Evolutionary conservation across 495 filamentous ascomycete genomes (phyloP).

Genomic region (Penicillium crystallinum): DNA sequence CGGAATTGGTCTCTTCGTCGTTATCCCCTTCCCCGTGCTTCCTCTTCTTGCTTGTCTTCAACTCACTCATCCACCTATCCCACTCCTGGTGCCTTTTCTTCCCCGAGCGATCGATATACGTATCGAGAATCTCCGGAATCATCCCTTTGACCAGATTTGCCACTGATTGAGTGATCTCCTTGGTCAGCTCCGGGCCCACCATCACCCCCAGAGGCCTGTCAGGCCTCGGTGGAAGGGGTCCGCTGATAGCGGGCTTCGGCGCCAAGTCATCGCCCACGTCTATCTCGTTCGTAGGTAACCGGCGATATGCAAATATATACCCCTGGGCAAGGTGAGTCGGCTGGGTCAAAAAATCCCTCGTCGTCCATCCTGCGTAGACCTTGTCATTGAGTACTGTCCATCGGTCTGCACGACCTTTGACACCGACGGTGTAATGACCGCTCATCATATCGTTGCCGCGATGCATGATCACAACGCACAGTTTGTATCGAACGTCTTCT

Average conservation of each 20-base stretch:
- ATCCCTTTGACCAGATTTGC: neutral
- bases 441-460: neutral
- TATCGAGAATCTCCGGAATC: neutral
- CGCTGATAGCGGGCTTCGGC: no score
- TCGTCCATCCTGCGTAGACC: neutral
- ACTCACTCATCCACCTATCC: neutral
- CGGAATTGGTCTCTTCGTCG: neutral
- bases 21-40: neutral
- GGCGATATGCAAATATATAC: conserved; percentile 24
- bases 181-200: neutral
- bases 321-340: neutral
- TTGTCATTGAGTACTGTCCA: conserved; percentile 31
- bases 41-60: neutral
- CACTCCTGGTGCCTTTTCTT: neutral
- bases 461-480: conserved; percentile 29
- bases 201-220: no score
- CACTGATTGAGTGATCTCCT: neutral
- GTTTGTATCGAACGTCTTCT: conserved; percentile 19
- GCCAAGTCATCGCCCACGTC: neutral
- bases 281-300: conserved; percentile 4
- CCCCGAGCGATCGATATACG: neutral
- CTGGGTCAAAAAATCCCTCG: neutral
- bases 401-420: conserved; percentile 14
- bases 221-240: no score
- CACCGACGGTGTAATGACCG: conserved; percentile 30